Base-by-base conservation (phyloP, 163 green algal species). In the Volvox carteri region DNA sequence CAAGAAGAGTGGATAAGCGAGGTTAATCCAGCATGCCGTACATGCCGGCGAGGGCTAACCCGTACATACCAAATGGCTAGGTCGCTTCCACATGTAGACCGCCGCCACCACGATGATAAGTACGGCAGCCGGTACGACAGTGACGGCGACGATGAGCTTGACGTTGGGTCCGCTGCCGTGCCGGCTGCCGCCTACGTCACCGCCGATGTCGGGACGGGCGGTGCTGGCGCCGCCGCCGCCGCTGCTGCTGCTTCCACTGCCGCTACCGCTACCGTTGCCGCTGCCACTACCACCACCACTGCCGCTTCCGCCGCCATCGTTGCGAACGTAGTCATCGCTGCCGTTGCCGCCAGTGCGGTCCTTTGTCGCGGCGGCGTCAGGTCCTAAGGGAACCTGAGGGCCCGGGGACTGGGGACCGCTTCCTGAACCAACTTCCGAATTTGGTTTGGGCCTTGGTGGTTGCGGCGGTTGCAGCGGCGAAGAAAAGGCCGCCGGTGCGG, bases 41-140 rank as follows among this genome's bases (percentile, higher is more conserved):
- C 60, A 76, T 46, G 48, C 73, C 1, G 25, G 46, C 11, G 4
- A 5, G 68, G 14, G 19, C 23, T 33, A 5, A 4, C 62, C 62
- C n/a, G 4, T 33, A 74, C 77, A 23, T 23, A 85, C 77, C 41
- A 25, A 28, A 14, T 14, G n/a, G 48, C 48, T 14, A 3, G 48
- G 23, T 0, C 70, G 84, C 37, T 72, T 35, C 37, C 52, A 88
- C 7, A 62, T 28, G 23, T 84, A 88, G 0, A 88, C 8, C 25
- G n/a, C 84, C 46, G 48, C 50, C 0, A 37, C 84, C 3, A 88
- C 1, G 4, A 19, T 28, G 0, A 39, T 50, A 23, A 88, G 60
- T 8, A 46, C 50, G 48, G 75, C 50, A 0, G 83, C 37, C 14
- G 84, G 84, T 37, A 88, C 84, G 16, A 88, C 35, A 35, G 83